Percentiles rank a stretch among this genome's conserved stretches.
phyloP scores from a whole-genome alignment of 805 yeast genomes.

The Barnettozyma californica region DNA sequence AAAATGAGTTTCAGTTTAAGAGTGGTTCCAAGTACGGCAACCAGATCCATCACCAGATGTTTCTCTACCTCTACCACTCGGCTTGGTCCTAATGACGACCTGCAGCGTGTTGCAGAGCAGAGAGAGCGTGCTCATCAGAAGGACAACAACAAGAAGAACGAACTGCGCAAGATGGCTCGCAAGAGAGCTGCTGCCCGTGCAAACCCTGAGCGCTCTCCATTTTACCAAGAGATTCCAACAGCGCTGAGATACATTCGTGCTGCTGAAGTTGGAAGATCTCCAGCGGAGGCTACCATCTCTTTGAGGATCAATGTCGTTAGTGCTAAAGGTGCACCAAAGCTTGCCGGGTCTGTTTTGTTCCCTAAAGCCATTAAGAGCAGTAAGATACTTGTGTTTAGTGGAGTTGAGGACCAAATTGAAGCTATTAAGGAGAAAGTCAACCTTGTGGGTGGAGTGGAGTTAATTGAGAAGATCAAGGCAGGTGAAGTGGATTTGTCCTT shows the following conservation, averaged over 20 bases:
- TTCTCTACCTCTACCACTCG: slow-evolving; percentile 11
- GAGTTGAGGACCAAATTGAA: slow-evolving; percentile 44
- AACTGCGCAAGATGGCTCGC: slow-evolving; percentile 32
- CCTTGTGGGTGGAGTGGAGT: slow-evolving; percentile 65
- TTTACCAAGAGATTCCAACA: slow-evolving; percentile 62
- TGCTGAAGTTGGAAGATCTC: slow-evolving; percentile 82
- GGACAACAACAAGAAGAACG: slow-evolving; percentile 28
- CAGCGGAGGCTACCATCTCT: slow-evolving; percentile 63
- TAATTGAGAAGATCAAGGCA: slow-evolving; percentile 54
- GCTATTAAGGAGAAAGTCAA: slow-evolving; percentile 50
- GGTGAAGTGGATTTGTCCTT: slow-evolving; percentile 47
- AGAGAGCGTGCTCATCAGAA: slow-evolving; percentile 24
- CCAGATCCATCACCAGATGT: slow-evolving; percentile 8
- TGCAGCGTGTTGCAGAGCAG: slow-evolving; percentile 25
- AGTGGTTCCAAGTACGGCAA: not conserved
- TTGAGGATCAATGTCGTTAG: slow-evolving; percentile 59
- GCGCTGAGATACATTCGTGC: slow-evolving; percentile 83
- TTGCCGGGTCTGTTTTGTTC: slow-evolving; percentile 65
- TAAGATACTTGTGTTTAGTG: slow-evolving; percentile 63
- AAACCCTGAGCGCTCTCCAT: slow-evolving; percentile 46
- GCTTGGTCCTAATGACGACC: slow-evolving; percentile 24
- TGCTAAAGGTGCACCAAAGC: slow-evolving; percentile 72
- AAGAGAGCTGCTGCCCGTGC: slow-evolving; percentile 34
- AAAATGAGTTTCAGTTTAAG: slow-evolving; percentile 1
- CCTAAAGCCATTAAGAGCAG: slow-evolving; percentile 69